Base-by-base conservation (phyloP, 2,329 filamentous ascomycete genomes). In the Endothia cerciana region DNA sequence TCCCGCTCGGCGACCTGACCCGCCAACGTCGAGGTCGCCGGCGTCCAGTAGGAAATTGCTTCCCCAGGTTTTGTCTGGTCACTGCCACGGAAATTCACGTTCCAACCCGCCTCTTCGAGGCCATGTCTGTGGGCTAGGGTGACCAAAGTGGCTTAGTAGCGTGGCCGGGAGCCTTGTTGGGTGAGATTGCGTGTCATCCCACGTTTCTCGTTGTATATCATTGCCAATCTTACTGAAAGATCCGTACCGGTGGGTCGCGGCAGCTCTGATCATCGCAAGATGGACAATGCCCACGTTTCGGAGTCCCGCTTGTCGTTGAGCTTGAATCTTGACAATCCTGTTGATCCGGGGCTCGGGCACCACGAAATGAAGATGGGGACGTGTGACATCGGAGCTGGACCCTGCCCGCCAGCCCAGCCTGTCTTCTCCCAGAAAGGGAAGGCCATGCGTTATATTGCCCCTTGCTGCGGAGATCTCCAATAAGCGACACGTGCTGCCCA, bases 401-500 rank as follows among this genome's bases (percentile, higher is more conserved):
- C 49, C 61, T 43, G 38, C 25, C 36, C n/a, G 36, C 38, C 38
- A 19, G 33, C 11, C 36, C 19, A 43, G 51, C 60, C 47, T 55
- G 49, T 62, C 47, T 22, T 36, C 41, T 55, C 15, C 57, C 57
- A 30, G 13, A 59, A 57, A 38, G 28, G 61, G 61, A 56, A 63
- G 51, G 19, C 61, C 61, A 63, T 63, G 61, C 61, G 40, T 56
- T 22, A n/a, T 38, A 49, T 56, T 1, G 19, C 8, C 60, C 61
- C 47, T 25, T 40, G 60, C 36, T 25, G 41, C 61, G 61, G 61
- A 63, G 60, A 63, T 63, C 53, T 56, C 61, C 61, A 63, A 36
- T 33, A 33, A 38, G 40, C 61, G 40, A 63, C 61, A 63, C 61
- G 61, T 63, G 61, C 61, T 45, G 22, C 49, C 61, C 61, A 25